phyloP scores from a whole-genome alignment of 768 basidiomycete genomes.

The Boletus huronensis region DNA sequence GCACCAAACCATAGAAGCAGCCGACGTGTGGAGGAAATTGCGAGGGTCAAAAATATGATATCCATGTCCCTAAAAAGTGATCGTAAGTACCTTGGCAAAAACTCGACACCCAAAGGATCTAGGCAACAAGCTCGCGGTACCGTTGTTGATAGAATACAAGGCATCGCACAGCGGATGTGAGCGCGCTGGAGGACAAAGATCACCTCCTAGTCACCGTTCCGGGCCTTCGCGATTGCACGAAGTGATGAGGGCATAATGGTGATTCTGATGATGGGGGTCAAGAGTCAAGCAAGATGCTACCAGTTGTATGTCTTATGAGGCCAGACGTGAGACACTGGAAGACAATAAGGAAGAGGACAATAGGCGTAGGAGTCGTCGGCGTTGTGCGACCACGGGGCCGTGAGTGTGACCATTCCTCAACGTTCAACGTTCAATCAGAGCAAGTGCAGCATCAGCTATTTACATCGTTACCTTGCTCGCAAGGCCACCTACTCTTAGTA shows the following conservation, averaged over 20 bases:
- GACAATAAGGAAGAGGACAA: background rate
- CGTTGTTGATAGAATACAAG: conserved; percentile 20
- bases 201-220: background rate
- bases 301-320: background rate
- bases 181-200: background rate
- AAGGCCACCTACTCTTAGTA: background rate
- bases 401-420: no score
- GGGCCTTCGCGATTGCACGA: background rate
- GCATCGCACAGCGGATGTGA: background rate
- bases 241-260: background rate
- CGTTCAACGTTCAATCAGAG: no score
- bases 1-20: background rate
- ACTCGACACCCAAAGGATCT: background rate
- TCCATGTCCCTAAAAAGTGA: background rate
- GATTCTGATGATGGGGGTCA: conserved; percentile 10
- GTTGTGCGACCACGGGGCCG: no score
- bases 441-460: background rate
- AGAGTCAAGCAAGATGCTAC: conserved; percentile 3
- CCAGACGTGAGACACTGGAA: conserved; percentile 7
- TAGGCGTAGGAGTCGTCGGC: no score
- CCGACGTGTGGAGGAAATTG: background rate
- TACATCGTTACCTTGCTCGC: background rate
- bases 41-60: background rate
- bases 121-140: background rate
- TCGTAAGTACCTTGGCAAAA: background rate